Percentiles rank a stretch among this genome's conserved stretches.
These are phyloP conservation scores for Skeletonema marinoi DNA, from an alignment of 108 stramenopile genomes.

Conservation along the genomic window DNA sequence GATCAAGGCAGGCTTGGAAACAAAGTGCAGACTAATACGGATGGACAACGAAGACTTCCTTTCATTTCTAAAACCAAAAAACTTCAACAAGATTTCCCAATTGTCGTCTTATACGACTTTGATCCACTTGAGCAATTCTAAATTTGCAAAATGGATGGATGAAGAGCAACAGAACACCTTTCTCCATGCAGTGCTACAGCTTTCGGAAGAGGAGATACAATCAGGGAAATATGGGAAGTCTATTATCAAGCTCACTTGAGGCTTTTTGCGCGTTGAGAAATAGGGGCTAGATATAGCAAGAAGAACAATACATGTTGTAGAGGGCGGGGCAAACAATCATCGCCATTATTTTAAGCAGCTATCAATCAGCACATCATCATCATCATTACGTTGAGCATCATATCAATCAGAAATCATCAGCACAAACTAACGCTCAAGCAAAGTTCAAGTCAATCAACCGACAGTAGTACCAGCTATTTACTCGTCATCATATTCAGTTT, in stretches of 20 bases:
- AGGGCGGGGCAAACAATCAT: no score
- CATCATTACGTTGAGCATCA: no score
- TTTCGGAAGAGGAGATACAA: constrained; percentile 33
- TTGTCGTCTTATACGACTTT: constrained; percentile 18
- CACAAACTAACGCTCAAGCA: no score
- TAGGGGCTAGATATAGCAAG: no score
- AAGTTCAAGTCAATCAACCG: no score
- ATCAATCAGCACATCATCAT: no score
- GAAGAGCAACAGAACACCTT: constrained; percentile 32
- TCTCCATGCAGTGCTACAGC: constrained; percentile 28
- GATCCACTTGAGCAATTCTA: constrained; percentile 42
- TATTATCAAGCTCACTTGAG: not conserved
- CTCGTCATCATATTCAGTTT: no score
- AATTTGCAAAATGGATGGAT: constrained; percentile 44
- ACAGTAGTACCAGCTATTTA: no score
- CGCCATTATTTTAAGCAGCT: no score
- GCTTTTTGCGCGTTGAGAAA: no score
- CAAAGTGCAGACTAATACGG: constrained; percentile 25
- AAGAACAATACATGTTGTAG: no score
- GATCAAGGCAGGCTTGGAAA: constrained; percentile 26
- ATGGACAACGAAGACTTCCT: constrained; percentile 42
- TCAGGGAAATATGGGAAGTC: constrained; percentile 38
- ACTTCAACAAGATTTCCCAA: constrained; percentile 11
- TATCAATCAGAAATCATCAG: no score
- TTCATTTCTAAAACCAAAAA: constrained; percentile 38